A percentile compares a stretch with the other conserved stretches of the same genome.
Conservation (phyloP, 768 basidiomycete genomes). For the Galerina marginata region DNA sequence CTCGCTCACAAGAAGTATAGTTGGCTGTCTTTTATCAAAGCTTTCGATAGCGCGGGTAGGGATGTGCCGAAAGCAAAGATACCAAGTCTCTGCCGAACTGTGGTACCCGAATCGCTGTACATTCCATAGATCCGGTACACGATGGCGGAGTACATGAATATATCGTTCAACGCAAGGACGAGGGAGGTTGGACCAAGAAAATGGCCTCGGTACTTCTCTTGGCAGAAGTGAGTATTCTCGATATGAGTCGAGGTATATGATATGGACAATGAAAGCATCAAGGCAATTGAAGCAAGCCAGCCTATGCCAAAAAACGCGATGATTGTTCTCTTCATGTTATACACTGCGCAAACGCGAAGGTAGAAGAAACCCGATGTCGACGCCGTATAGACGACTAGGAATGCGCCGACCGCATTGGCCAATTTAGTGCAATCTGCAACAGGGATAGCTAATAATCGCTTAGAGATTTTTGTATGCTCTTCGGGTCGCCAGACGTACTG, state of each 20-base stretch:
- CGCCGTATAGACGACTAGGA: conserved; percentile 26
- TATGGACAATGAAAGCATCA: conserved; percentile 18
- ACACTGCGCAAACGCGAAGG: conserved; percentile 31
- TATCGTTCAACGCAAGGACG: conserved; percentile 6
- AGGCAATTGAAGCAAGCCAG: conserved; percentile 28
- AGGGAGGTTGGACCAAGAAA: conserved; percentile 5
- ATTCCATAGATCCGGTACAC: conserved; percentile 11
- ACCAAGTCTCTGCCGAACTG: background rate
- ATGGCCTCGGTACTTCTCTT: conserved; percentile 15
- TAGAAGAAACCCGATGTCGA: conserved; percentile 28
- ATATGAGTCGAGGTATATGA: conserved; percentile 26
- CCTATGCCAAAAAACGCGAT: conserved; percentile 30
- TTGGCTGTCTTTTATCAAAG: conserved; percentile 18
- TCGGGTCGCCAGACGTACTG: conserved; percentile 16
- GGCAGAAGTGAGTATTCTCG: conserved; percentile 27
- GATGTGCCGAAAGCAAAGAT: conserved; percentile 15
- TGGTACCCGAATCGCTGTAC: background rate
- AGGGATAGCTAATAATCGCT: conserved; percentile 13
- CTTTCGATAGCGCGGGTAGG: conserved; percentile 14
- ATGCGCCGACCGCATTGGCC: conserved; percentile 18
- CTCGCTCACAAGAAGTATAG: conserved; percentile 21
- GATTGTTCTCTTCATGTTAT: conserved; percentile 20
- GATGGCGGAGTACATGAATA: conserved; percentile 13
- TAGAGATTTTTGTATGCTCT: background rate
- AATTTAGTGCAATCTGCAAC: conserved; percentile 19